These are phyloP conservation scores for Uromyces viciae-fabae DNA, from an alignment of 1,284 basidiomycete species.

Conservation along the genomic window DNA sequence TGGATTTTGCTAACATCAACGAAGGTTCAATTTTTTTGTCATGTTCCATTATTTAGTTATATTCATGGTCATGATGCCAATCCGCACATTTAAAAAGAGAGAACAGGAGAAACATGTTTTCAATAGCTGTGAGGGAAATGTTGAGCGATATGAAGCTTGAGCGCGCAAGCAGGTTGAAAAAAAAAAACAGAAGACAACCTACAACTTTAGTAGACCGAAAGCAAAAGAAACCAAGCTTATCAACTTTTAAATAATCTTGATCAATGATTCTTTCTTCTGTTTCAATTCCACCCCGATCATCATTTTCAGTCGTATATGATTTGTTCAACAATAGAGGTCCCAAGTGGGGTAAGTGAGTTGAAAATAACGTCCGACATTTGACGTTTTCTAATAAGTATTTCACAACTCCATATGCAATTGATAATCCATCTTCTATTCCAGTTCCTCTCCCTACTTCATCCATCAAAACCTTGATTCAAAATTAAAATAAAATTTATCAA, in stretches of 20 bases:
- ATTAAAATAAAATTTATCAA: conserved; percentile 27
- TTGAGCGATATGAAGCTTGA: background rate
- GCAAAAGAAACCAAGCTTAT: conserved; percentile 31
- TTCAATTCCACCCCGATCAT: conserved; percentile 6
- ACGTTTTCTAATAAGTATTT: conserved; percentile 74
- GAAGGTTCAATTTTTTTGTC: background rate
- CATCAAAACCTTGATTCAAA: conserved; percentile 70
- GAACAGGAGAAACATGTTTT: background rate
- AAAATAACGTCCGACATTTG: conserved; percentile 78
- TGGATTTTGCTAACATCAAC: background rate
- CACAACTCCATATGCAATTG: conserved; percentile 85
- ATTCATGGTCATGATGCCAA: background rate
- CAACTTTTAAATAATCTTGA: conserved; percentile 51
- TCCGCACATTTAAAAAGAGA: background rate
- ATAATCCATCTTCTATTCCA: conserved; percentile 81
- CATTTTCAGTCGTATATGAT: conserved; percentile 51
- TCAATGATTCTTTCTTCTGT: conserved; percentile 40
- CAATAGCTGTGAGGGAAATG: background rate
- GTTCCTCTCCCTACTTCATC: conserved; percentile 96
- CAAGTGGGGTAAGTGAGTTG: conserved; percentile 94
- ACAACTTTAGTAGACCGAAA: conserved; percentile 16
- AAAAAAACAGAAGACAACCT: conserved; percentile 68
- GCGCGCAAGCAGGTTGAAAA: background rate
- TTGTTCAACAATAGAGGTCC: conserved; percentile 63
- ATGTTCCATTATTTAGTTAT: background rate